Percentiles rank a stretch among this genome's conserved stretches.
phyloP scores from a whole-genome alignment of 306 rosid species.

The Calophaca sinica region DNA sequence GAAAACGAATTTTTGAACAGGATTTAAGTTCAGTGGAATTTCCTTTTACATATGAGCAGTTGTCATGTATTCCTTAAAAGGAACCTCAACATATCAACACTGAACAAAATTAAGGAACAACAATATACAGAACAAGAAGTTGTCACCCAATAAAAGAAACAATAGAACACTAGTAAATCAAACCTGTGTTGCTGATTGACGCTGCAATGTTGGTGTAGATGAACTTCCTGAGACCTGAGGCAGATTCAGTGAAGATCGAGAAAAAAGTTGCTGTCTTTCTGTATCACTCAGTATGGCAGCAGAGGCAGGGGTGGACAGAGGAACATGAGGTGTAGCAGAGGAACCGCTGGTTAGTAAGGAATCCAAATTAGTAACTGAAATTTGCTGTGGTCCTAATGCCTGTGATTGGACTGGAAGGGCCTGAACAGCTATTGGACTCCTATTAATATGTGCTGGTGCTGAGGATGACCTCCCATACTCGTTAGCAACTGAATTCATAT shows the following conservation, averaged over 20 bases:
- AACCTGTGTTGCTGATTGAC: constrained; percentile 62
- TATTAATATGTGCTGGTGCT: constrained; percentile 45
- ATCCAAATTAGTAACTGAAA: constrained; percentile 56
- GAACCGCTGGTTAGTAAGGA: no score
- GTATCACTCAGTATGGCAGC: constrained; percentile 56
- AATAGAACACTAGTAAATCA: constrained; percentile 28
- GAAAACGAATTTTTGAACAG: constrained; percentile 12
- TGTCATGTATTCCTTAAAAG: constrained; percentile 20
- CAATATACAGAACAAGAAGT: neutral
- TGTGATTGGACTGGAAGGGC: constrained; percentile 80
- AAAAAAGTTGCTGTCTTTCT: constrained; percentile 70
- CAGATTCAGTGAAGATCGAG: constrained; percentile 54
- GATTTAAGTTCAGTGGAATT: neutral
- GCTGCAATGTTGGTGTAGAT: constrained; percentile 51
- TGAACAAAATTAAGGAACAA: constrained; percentile 20
- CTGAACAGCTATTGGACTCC: constrained; percentile 78
- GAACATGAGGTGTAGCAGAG: no score
- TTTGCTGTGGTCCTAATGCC: constrained; percentile 53
- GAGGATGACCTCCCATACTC: constrained; percentile 65
- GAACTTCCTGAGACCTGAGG: constrained; percentile 61
- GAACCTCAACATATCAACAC: constrained; percentile 7
- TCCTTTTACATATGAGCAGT: constrained; percentile 15
- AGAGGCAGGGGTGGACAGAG: constrained; percentile 48
- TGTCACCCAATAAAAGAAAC: constrained; percentile 20
- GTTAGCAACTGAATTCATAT: constrained; percentile 44